Base-by-base conservation (phyloP, 805 yeast genomes). In the Henningerozyma blattae region DNA sequence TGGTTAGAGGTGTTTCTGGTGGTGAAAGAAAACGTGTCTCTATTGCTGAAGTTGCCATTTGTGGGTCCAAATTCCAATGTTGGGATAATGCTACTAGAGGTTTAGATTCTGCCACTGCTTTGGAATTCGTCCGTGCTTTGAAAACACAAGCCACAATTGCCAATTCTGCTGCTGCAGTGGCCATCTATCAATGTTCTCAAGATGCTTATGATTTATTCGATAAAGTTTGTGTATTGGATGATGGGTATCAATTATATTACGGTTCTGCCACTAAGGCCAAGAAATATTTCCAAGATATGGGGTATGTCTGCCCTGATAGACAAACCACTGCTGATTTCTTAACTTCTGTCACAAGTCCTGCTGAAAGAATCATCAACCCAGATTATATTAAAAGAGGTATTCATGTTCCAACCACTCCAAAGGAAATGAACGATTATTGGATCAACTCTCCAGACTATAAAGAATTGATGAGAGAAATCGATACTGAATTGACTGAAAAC, bases 1-100 rank as follows among this genome's bases (percentile, higher is more conserved):
- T 68, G 28, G 46, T 45, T 28, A 65, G 78, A 49, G 77, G 80
- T 57, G 77, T 75, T 22, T 73, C 84, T 33, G 83, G 86, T 47
- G 85, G 85, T 63, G 85, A 78, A 58, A 65, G 85, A 42, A 77
- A 77, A 56, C 69, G 86, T 59, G 83, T 78, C 7, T 74, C 84
- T 5, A 72, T 78, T 41, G 80, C 81, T 10, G 87, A 78, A 54
- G 77, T 77, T 2, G 47, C 65, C n/a, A 45, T 62, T 19, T 52
- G 64, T 34, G 74, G 73, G 40, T 68, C 76, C 20, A 58, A 56
- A 37, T 42, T 68, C 27, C 69, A 65, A 43, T 67, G 71, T 52
- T 67, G 71, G 71, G 73, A 72, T 61, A 72, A 72, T 41, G 70
- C 77, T 14, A 72, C 79, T n/a, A 67, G 77, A 62, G 79, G 79